phyloP scores from a whole-genome alignment of 352 stramenopile genomes.

The Pilasporangium apinafurcum region DNA sequence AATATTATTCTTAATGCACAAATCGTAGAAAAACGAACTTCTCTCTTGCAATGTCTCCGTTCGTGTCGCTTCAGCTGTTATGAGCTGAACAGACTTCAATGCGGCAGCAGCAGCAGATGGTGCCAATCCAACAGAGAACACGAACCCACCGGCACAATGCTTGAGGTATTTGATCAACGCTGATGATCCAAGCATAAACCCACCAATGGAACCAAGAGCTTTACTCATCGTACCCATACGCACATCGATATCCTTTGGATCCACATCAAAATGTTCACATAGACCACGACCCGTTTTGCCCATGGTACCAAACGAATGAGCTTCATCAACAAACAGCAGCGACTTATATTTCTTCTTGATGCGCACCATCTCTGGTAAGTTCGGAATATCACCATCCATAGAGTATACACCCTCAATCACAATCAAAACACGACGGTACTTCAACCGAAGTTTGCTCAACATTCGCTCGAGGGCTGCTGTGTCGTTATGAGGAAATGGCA shows the following conservation, averaged over 20 bases:
- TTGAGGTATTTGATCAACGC: conserved; percentile 59
- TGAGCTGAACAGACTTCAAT: conserved; percentile 64
- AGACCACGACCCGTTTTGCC: conserved; percentile 42
- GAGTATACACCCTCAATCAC: conserved; percentile 62
- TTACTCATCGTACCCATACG: conserved; percentile 77
- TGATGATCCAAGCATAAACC: conserved; percentile 50
- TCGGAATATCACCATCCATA: conserved; percentile 64
- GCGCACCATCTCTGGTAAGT: conserved; percentile 41
- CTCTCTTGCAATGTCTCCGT: conserved; percentile 58
- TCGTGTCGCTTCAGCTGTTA: conserved; percentile 46
- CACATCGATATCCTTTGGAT: conserved; percentile 44
- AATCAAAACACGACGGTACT: conserved; percentile 72
- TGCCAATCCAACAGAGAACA: conserved; percentile 72
- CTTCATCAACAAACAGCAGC: conserved; percentile 54
- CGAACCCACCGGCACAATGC: conserved; percentile 59
- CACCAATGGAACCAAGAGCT: conserved; percentile 53
- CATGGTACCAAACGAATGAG: conserved; percentile 67
- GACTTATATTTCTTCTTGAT: conserved; percentile 72
- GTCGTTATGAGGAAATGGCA: conserved; percentile 79
- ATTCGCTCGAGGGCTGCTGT: conserved; percentile 66
- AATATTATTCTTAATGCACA: conserved; percentile 59
- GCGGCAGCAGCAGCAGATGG: conserved; percentile 61
- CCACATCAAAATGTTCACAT: conserved; percentile 38
- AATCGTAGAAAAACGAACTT: conserved; percentile 69
- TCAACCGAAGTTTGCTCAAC: conserved; percentile 53